A percentile compares a stretch with the other conserved stretches of the same genome.
Evolutionary conservation across 2,329 filamentous ascomycete genomes (phyloP).

Genomic region (Fusarium paranaense): DNA sequence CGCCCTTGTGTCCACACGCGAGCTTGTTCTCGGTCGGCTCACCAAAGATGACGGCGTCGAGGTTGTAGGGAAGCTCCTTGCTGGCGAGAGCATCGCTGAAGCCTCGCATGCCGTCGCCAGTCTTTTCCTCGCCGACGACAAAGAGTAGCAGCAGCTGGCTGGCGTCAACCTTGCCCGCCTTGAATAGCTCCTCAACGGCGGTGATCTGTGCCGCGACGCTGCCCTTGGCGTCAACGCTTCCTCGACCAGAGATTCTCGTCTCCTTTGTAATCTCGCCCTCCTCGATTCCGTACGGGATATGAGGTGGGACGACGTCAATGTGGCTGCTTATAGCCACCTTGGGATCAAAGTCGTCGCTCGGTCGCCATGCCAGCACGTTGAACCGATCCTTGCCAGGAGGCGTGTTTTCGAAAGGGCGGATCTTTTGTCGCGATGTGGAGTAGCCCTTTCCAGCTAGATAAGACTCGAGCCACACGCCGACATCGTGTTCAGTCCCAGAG

Average conservation of each 20-base stretch:
- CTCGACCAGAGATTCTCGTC: constrained; percentile 75
- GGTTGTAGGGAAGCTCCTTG: constrained; percentile 50
- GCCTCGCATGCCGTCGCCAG: constrained; percentile 81
- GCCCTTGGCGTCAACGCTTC: constrained; percentile 78
- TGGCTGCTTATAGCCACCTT: constrained; percentile 80
- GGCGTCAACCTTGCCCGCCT: constrained; percentile 51
- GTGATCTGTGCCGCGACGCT: constrained; percentile 79
- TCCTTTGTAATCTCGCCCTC: constrained; percentile 57
- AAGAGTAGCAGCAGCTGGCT: constrained; percentile 71
- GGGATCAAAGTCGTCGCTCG: constrained; percentile 60
- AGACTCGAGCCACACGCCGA: constrained; percentile 75
- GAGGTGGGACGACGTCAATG: constrained; percentile 83
- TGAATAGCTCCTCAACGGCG: constrained; percentile 70
- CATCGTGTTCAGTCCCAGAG: constrained; percentile 73
- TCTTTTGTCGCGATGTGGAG: constrained; percentile 55
- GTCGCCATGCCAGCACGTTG: constrained; percentile 80
- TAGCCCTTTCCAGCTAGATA: constrained; percentile 69
- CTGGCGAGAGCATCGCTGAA: constrained; percentile 57
- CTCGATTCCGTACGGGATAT: constrained; percentile 74
- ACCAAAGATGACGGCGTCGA: constrained; percentile 85
- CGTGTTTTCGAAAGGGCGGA: constrained; percentile 50
- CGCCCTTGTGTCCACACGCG: constrained; percentile 92
- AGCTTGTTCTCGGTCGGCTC: constrained; percentile 93
- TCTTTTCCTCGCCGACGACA: constrained; percentile 85
- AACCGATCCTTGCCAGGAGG: constrained; percentile 56